Base-by-base conservation (phyloP, 768 basidiomycete genomes). In the Sporobolomyces phaffii region DNA sequence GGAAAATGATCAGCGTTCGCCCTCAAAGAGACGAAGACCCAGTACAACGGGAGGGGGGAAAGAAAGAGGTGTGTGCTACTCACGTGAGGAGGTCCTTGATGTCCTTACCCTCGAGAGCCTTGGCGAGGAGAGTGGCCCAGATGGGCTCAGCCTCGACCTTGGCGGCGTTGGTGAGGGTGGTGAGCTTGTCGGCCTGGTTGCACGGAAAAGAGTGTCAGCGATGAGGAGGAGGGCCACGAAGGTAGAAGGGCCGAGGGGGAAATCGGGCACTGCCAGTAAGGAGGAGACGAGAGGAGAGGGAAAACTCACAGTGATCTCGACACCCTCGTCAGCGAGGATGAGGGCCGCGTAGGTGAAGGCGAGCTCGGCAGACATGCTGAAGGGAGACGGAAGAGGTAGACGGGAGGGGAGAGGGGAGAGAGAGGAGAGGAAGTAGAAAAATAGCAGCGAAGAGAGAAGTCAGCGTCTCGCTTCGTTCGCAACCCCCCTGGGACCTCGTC, bases 71-170 rank as follows among this genome's bases (percentile, higher is more conserved):
- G n/a, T n/a, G n/a, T n/a, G n/a, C n/a, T n/a, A 43, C 64, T 48
- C 38, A 49, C 54, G 89, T 88, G 72, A 99, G 84, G 59, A 98
- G 83, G 49, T 93, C 91, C 81, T 91, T 97, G 76, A 99, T 85
- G 81, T 98, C 86, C 84, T 94, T 96, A 76, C 93, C 94, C 81
- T 94, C 92, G 60, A 99, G 86, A 40, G 96, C 94, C 80, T 96
- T 98, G 69, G 94, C 89, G 77, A 99, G 90, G 75, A 99, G 88
- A 18, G 87, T 80, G 64, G 92, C 92, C 96, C 96, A 98, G 82
- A 99, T 98, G 64, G 93, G 84, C 80, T 98, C 96, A 66, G 96
- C 76, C 29, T 96, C 92, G 70, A 91, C 82, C 64, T 81, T 80
- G 60, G 94, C 96, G 60, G 90, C 93, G 62, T 77, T 78, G 74